Percentiles rank a stretch among this genome's conserved stretches.
These are phyloP conservation scores for Murraya koenigii DNA, from an alignment of 345 rosid species.

Conservation along the genomic window DNA sequence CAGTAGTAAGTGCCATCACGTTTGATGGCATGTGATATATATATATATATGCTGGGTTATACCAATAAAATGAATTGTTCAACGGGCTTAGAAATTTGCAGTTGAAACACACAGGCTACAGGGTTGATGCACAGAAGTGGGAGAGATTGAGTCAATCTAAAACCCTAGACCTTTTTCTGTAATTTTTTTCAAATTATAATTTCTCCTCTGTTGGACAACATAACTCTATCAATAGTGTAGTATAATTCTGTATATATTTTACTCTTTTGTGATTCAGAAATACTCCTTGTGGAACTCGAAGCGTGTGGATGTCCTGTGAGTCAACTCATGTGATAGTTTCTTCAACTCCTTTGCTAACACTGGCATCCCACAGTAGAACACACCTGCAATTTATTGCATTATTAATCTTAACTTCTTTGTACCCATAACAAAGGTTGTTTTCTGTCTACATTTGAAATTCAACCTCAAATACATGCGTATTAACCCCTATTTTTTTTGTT, in stretches of 20 bases:
- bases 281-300: constrained; percentile 94
- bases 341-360: constrained; percentile 82
- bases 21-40: background rate
- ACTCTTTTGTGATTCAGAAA: constrained; percentile 40
- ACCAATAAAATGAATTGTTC: no score
- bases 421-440: no score
- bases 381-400: constrained; percentile 52
- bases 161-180: background rate
- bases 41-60: background rate
- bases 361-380: constrained; percentile 92
- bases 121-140: no score
- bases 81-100: no score
- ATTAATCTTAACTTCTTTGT: no score
- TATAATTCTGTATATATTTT: constrained; percentile 12
- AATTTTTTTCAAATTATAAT: background rate
- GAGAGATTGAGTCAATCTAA: no score
- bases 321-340: constrained; percentile 64
- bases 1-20: no score
- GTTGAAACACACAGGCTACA: no score
- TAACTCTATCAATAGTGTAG: background rate
- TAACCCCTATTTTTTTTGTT: background rate
- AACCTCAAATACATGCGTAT: background rate
- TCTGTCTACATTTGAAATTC: background rate
- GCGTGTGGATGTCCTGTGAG: constrained; percentile 68
- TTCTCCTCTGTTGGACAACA: background rate